Percentiles rank a stretch among this genome's conserved stretches.
Evolutionary conservation across 345 rosid species (phyloP).

Genomic region (Odontarrhena argentea): DNA sequence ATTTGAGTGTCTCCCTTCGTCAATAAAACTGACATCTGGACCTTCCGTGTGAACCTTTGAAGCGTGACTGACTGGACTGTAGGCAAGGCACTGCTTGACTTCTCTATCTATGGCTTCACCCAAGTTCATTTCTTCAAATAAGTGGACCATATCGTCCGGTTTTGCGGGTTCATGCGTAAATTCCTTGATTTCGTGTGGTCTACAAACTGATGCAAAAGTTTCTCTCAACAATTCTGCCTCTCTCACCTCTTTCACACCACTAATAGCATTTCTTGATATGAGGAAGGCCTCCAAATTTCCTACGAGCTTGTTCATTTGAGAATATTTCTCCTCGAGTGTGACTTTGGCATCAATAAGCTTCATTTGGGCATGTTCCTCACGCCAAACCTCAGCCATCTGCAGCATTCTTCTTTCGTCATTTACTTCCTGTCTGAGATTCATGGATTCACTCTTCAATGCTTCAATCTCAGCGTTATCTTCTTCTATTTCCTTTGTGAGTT

Average conservation of each 20-base stretch:
- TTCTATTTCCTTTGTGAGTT: slow-evolving; percentile 79
- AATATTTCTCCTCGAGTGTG: slow-evolving; percentile 48
- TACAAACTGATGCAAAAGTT: slow-evolving; percentile 57
- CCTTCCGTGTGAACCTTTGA: slow-evolving; percentile 51
- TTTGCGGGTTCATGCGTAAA: slow-evolving; percentile 66
- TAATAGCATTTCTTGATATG: slow-evolving; percentile 43
- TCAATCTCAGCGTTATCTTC: slow-evolving; percentile 83
- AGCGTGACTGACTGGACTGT: slow-evolving; percentile 50
- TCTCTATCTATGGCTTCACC: slow-evolving; percentile 45
- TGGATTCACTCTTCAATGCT: slow-evolving; percentile 60
- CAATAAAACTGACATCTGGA: slow-evolving; percentile 50
- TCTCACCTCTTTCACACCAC: slow-evolving; percentile 39
- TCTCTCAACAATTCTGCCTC: slow-evolving; percentile 48
- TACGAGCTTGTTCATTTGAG: slow-evolving; percentile 58
- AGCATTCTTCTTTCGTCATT: slow-evolving; percentile 89
- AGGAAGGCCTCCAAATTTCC: slow-evolving; percentile 61
- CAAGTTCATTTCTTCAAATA: slow-evolving; percentile 63
- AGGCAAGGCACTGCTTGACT: slow-evolving; percentile 34
- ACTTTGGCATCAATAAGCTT: slow-evolving; percentile 84
- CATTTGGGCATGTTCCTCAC: slow-evolving; percentile 94
- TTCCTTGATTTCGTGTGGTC: slow-evolving; percentile 57
- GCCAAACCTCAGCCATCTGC: slow-evolving; percentile 98
- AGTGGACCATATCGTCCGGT: slow-evolving; percentile 63
- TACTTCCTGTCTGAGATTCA: slow-evolving; percentile 67
- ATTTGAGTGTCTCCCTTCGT: slow-evolving; percentile 44